These are phyloP conservation scores for Clonostachys sp. DNA, from an alignment of 2,329 filamentous ascomycete species.

Conservation along the genomic window DNA sequence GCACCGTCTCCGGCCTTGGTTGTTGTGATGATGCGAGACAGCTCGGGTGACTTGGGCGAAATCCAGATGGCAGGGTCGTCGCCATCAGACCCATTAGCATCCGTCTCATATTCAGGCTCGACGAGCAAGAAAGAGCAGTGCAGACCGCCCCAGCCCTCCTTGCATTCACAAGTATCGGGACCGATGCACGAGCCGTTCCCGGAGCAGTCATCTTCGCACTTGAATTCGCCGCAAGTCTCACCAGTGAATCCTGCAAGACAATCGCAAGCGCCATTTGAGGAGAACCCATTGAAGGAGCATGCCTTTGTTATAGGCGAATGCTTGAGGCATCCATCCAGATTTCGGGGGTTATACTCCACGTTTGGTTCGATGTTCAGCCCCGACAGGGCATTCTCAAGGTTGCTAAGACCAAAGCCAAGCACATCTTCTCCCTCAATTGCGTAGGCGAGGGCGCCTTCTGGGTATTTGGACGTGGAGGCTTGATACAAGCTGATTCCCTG, in stretches of 20 bases:
- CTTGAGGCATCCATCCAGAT: constrained; percentile 10
- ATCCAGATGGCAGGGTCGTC: constrained; percentile 46
- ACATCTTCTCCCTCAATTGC: constrained; percentile 32
- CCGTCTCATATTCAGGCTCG: constrained; percentile 33
- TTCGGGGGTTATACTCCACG: constrained; percentile 29
- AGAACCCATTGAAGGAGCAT: constrained; percentile 31
- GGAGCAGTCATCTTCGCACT: constrained; percentile 33
- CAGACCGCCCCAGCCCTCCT: constrained; percentile 34
- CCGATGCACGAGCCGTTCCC: constrained; percentile 33
- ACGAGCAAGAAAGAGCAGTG: constrained; percentile 39
- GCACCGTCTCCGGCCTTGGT: constrained; percentile 43
- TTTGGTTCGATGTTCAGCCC: constrained; percentile 25
- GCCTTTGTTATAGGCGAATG: constrained; percentile 20
- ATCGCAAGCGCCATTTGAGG: constrained; percentile 19
- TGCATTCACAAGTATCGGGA: constrained; percentile 33
- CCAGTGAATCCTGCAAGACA: constrained; percentile 39
- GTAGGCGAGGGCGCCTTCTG: constrained; percentile 30
- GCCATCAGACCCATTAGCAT: constrained; percentile 35
- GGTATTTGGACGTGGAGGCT: constrained; percentile 21
- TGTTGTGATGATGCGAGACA: constrained; percentile 46
- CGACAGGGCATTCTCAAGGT: constrained; percentile 24
- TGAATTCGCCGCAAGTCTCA: constrained; percentile 22
- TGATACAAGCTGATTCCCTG: constrained; percentile 36
- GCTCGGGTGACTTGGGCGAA: constrained; percentile 26
- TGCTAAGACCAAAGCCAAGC: constrained; percentile 30